Evolutionary conservation across 2,329 filamentous ascomycete genomes (phyloP).

Genomic region (Paramyrothecium sp.): DNA sequence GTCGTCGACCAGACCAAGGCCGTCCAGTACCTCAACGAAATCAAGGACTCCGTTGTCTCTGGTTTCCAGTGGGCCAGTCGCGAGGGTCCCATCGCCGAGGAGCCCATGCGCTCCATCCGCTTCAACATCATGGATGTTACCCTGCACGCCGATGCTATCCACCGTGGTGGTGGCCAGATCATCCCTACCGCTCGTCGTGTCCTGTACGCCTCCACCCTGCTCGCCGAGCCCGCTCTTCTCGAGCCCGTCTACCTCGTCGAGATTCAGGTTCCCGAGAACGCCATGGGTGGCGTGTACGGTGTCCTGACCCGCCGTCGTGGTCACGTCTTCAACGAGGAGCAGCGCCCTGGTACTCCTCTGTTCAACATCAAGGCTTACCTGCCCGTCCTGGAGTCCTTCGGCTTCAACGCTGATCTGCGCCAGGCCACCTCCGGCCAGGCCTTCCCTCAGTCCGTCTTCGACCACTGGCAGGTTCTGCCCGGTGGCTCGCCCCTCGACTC

Average conservation of each 20-base stretch:
- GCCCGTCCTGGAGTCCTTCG: constrained; percentile 96
- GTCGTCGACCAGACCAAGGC: constrained; percentile 99
- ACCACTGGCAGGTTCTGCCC: constrained; percentile 96
- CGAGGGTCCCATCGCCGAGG: constrained; percentile 96
- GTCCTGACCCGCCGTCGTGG: constrained; percentile 96
- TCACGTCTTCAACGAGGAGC: constrained; percentile 98
- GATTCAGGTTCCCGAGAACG: constrained; percentile 97
- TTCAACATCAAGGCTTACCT: constrained; percentile 99
- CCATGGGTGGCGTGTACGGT: constrained; percentile 99
- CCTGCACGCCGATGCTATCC: constrained; percentile 98
- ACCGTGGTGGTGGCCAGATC: constrained; percentile 98
- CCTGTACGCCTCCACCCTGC: constrained; percentile 86
- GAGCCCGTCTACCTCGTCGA: constrained; percentile 99
- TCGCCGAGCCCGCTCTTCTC: constrained; percentile 86
- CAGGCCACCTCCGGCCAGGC: constrained; percentile 92
- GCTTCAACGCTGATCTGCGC: constrained; percentile 97
- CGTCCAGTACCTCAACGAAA: constrained; percentile 99
- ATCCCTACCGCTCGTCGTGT: constrained; percentile 98
- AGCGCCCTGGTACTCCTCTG: constrained; percentile 96
- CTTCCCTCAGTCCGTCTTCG: constrained; percentile 98
- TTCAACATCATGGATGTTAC: constrained; percentile 99
- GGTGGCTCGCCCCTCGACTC: constrained; percentile 88
- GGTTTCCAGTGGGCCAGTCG: constrained; percentile 99
- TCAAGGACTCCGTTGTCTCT: constrained; percentile 99
- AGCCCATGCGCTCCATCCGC: constrained; percentile 95